phyloP scores from a whole-genome alignment of 1,139 yeast species.

The Taphrina betulina region DNA sequence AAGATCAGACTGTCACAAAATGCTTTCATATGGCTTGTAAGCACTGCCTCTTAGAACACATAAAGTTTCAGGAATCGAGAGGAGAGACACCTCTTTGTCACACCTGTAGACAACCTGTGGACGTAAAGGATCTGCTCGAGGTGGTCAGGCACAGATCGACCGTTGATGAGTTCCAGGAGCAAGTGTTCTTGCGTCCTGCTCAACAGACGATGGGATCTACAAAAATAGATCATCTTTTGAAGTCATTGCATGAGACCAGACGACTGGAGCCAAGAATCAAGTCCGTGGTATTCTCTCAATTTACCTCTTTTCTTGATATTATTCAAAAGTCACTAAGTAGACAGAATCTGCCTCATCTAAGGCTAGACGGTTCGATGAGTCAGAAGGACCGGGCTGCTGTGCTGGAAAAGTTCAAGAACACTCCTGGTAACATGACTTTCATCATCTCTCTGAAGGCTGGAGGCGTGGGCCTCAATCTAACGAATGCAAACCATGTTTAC shows the following conservation, averaged over 20 bases:
- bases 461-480: constrained; percentile 89
- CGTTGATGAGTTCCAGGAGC: constrained; percentile 40
- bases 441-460: constrained; percentile 86
- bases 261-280: constrained; percentile 64
- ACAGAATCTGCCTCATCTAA: constrained; percentile 53
- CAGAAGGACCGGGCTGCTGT: constrained; percentile 66
- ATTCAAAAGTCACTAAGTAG: constrained; percentile 60
- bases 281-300: constrained; percentile 87
- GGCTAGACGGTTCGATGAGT: constrained; percentile 79
- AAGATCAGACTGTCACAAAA: constrained; percentile 64
- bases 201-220: constrained; percentile 51
- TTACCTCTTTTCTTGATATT: constrained; percentile 76
- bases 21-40: constrained; percentile 83
- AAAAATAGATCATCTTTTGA: constrained; percentile 68
- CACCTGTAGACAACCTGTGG: constrained; percentile 45
- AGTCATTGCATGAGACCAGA: constrained; percentile 56
- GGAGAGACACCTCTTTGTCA: constrained; percentile 46
- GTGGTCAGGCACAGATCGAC: constrained; percentile 39
- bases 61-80: constrained; percentile 47
- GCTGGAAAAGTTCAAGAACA: constrained; percentile 55
- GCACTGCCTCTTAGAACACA: constrained; percentile 69
- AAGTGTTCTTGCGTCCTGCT: constrained; percentile 36
- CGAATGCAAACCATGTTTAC: constrained; percentile 80
- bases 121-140: constrained; percentile 41
- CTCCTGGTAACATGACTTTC: constrained; percentile 52